Percentiles rank a stretch among this genome's conserved stretches.
Evolutionary conservation across 106 monocot genomes (phyloP).

Genomic region (Amphibolis antarctica): DNA sequence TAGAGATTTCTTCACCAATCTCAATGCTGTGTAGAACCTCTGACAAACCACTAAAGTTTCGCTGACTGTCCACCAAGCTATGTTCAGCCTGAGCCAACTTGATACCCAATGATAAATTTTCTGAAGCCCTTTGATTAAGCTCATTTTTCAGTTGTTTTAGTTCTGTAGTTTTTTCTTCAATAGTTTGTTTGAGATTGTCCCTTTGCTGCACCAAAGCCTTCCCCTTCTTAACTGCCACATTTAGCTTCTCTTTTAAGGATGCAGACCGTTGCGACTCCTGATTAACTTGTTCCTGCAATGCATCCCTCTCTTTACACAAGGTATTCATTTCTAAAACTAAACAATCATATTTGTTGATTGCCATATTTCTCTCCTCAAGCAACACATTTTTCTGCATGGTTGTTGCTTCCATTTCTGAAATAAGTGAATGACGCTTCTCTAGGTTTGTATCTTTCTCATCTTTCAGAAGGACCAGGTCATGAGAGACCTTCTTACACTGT

Average conservation of each 20-base stretch:
- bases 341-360: constrained; percentile 34
- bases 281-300: constrained; percentile 53
- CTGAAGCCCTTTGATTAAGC: constrained; percentile 43
- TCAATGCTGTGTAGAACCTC: constrained; percentile 39
- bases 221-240: constrained; percentile 93
- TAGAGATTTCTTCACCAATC: constrained; percentile 21
- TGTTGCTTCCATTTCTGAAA: constrained; percentile 35
- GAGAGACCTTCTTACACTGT: constrained; percentile 29
- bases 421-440: constrained; percentile 36
- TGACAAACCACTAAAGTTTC: constrained; percentile 29
- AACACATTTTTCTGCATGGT: constrained; percentile 32
- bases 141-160: constrained; percentile 33
- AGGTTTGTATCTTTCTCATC: constrained; percentile 42
- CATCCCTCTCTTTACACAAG: constrained; percentile 39
- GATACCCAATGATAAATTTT: constrained; percentile 42
- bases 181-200: constrained; percentile 62
- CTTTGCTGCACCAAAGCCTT: constrained; percentile 92
- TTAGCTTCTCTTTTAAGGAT: constrained; percentile 75
- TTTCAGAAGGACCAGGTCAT: constrained; percentile 24
- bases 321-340: constrained; percentile 42
- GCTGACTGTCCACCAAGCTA: constrained; percentile 26
- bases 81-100: constrained; percentile 34
- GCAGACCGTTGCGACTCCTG: constrained; percentile 68
- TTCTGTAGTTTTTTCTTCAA: constrained; percentile 47
- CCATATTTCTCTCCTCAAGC: constrained; percentile 31